Base-by-base conservation (phyloP, 2,329 filamentous ascomycete genomes). In the Aspergillus novoparasiticus region DNA sequence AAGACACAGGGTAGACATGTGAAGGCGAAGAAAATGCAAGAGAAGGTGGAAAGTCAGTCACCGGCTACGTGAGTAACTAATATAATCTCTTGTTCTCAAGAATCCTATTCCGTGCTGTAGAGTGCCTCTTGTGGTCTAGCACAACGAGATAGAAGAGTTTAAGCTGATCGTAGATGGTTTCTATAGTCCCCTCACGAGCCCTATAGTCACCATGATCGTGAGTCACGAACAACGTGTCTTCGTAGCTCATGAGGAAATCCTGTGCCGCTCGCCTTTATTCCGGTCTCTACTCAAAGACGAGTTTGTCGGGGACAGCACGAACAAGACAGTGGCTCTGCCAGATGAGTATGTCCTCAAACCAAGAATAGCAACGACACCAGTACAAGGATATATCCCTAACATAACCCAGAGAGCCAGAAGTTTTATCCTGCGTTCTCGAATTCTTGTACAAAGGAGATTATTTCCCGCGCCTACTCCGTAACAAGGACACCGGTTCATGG, bases 401-500 rank as follows among this genome's bases (percentile, higher is more conserved):
- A 16, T 1, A 30, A 19, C 21, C 45, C 74, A 90, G 91, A 85
- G 92, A 96, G 83, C 93, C 94, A 71, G 93, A 96, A 84, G 87
- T 96, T 79, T 92, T 97, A 81, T 96, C 93, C 78, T 94, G 91
- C 75, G 85, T 97, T 74, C 92, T 97, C 82, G 94, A 97, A 84
- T 97, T 94, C 79, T 88, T 97, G 70, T 97, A 97, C 89, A 96
- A 96, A 84, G 93, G 92, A 70, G 93, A 96, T 85, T 97, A 96
- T 83, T 95, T 91, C 80, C 94, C 94, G 61, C 91, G 93, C 79
- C 85, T 97, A 82, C 76, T 96, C 71, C 92, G 93, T 80, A 91
- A 92, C 86, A 93, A 91, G 85, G 89, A 89, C 79, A 90, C 88
- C 76, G 90, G 92, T 84, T 90, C 90, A 82, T 97, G 92, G 91